Base-by-base conservation (phyloP, 768 basidiomycete genomes). In the Tylopilus sp. region DNA sequence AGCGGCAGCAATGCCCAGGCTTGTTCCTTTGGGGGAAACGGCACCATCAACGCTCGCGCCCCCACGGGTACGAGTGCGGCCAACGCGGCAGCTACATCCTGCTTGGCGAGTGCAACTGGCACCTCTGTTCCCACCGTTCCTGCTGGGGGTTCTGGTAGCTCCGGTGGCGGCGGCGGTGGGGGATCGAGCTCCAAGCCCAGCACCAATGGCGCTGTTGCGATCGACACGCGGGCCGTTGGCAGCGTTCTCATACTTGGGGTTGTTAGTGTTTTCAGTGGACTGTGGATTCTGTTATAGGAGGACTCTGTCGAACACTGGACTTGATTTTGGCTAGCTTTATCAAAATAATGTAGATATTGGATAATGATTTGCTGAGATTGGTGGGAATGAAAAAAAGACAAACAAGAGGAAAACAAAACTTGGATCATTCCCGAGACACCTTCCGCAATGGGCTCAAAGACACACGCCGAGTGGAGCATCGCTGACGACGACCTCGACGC, bases 1-100 rank as follows among this genome's bases (percentile, higher is more conserved):
- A 79, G 79, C 49, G 79, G 78, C 66, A 78, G 79, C 55, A 71
- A 83, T 48, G 62, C 72, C 17, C 72, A 78, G 46, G 75, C 88
- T 8, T 95, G 93, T 71, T 80, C 78, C 72, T 95, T 97, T 65
- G 68, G 69, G 47, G 91, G 93, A 8, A 97, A 97, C 63, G 93
- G 84, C 6, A 91, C 89, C 15, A 74, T 91, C 56, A 88, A 89
- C 60, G 11, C 72, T 15, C 64, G 62, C 3, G 80, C 81, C 15
- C 76, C 85, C 26, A 64, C 85, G 7, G 63, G 67, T 42, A 71
- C 70, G 15, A 70, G 76, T 10, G 75, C 75, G 25, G 80, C 81
- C 38, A 73, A 73, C 50, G 69, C 81, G 33, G 85, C 79, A 36
- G 85, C 79, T 21, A 78, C 72, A 48, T 84, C 86, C 13, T 92